Evolutionary conservation across 2,329 filamentous ascomycete species (phyloP), one percentile per base, ranked within the genome.

Genomic region (Fusarium circinatum): DNA sequence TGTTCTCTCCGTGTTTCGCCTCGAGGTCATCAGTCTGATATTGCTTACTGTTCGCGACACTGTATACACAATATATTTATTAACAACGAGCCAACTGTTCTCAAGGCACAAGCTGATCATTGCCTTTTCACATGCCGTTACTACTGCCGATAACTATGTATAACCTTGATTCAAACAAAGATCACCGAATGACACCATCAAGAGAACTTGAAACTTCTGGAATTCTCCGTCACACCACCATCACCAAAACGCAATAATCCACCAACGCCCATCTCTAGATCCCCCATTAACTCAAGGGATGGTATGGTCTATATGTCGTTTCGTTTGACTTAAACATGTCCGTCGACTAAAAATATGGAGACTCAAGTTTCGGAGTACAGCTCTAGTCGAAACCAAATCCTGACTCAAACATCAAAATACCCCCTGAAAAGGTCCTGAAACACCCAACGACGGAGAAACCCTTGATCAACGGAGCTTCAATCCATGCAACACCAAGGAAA

Each of bases 361-460:
- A 51, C 56, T 24, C 41, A 24, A 49, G 71, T 66, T 49, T 60
- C 56, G 49, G 28, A 18, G 58, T 61, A 66, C 65, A 45, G 11
- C 28, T 45, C 57, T 62, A 62, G 49, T 62, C 64, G 72, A 73
- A 74, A 75, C 68, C 64, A 49, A 28, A 44, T 68, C 59, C 55
- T 74, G 62, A 62, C 47, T 74, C 62, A 48, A 48, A 48, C 45
- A 48, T 48, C 45, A 58, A 70, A 44, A 66, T 49, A 65, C 57
- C 76, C 75, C 74, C 67, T 58, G 39, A 62, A 65, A 54, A 26
- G 49, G 12, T 63, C 60, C 65, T 76, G 76, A 77, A 78, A 78
- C 76, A 34, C 55, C 51, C 47, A 73, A 72, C 65, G 68, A 76
- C 54, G 59, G 75, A 74, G 66, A 71, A 47, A 61, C 63, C 54